Conservation (phyloP, 805 yeast species). For the Candida ascalaphidarum region DNA sequence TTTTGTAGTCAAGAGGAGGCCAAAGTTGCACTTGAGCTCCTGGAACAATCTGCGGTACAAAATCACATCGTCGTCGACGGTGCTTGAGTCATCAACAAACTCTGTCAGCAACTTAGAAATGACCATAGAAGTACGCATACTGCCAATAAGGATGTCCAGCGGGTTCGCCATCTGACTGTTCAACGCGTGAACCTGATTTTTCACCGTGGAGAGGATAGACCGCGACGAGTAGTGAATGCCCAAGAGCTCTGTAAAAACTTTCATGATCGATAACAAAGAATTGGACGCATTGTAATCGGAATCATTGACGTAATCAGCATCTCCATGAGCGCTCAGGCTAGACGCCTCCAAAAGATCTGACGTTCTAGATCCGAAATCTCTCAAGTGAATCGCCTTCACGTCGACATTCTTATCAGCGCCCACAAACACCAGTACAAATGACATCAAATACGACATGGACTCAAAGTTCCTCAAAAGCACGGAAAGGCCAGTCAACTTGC, state of each 20-base stretch:
- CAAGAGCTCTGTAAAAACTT: constrained; percentile 23
- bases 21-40: constrained; percentile 21
- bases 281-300: constrained; percentile 19
- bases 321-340: constrained; percentile 12
- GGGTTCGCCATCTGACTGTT: constrained; percentile 21
- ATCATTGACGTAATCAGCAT: constrained; percentile 8
- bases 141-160: constrained; percentile 18
- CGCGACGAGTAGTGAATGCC: constrained; percentile 17
- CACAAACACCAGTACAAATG: constrained; percentile 20
- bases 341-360: constrained; percentile 66
- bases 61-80: constrained; percentile 10
- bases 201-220: constrained; percentile 23
- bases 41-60: constrained; percentile 19
- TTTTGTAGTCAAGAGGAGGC: constrained; percentile 19
- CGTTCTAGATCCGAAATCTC: constrained; percentile 58
- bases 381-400: constrained; percentile 46
- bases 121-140: constrained; percentile 7
- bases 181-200: constrained; percentile 19
- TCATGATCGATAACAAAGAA: constrained; percentile 25
- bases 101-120: constrained; percentile 6
- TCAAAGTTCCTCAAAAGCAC: constrained; percentile 22
- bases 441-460: constrained; percentile 23
- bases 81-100: constrained; percentile 10
- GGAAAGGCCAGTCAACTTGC: constrained; percentile 15
- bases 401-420: constrained; percentile 11